Evolutionary conservation across 140 eudicot species (phyloP), one percentile per base, ranked within the genome.

Genomic region (Ambrosia hybrid): DNA sequence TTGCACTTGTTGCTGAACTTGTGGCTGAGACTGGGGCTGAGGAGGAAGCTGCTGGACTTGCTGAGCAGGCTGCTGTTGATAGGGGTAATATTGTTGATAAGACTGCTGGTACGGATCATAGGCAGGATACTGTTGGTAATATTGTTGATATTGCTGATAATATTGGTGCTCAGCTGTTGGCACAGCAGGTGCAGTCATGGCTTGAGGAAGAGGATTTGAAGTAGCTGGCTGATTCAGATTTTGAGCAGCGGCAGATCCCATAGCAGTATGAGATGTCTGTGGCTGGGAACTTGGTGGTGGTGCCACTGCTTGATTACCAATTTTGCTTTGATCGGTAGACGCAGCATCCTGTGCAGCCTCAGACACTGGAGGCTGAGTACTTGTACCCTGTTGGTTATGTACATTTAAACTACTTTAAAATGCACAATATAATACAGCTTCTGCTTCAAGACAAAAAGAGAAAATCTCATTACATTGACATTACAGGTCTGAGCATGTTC

Each of bases 401-500:
- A 51, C 70, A 74, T 73, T 39, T 34, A 68, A 6, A 69, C 39
- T 49, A n/a, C 38, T 39, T 53, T 53, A 71, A 55, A 3, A 45
- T 13, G 16, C 33, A 37, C 21, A 59, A 5, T 9, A 72, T 14
- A 43, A 58, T 43, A 14, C 39, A 73, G 51, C 41, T 38, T 58
- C n/a, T 60, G 1, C 36, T 56, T 7, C 2, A 38, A 14, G 7
- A 74, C 39, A 6, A 13, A 39, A 58, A 36, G 21, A 68, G n/a
- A 49, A 65, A 41, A 52, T 41, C 2, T 71, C 41, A 72, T 60
- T 69, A 74, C 71, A 85, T 92, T 88, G 68, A 90, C 95, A 65
- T 86, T 81, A 78, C 99, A 94, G 68, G 37, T 90, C 80, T 87
- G 94, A 34, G 97, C 97, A 80, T 94, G 99, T 68, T 94, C 99